Evolutionary conservation across 78 protist species (phyloP), one percentile per base, ranked within the genome.

Genomic region (Dictyostelium citrinum): DNA sequence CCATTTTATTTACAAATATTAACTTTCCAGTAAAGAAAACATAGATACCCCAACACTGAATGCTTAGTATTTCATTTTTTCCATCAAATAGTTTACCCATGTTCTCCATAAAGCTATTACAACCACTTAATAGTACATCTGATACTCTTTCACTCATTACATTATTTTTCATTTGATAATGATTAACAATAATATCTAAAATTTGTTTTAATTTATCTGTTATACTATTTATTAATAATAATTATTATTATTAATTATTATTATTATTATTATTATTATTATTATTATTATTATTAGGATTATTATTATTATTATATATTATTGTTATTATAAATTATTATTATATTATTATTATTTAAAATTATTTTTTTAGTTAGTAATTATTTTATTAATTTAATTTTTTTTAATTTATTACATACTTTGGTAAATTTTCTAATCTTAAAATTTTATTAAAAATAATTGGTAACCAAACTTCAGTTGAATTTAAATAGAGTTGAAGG

Each of bases 41-140:
- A 88, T 43, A 78, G 39, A 64, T 67, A 6, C 85, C 85, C 93
- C 93, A 88, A 24, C 20, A 29, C 49, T 35, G 64, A 31, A 78
- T 78, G 5, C 68, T 39, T 17, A 24, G 9, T 46, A 78, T 8
- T 33, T 85, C 83, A 31, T 29, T 55, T 6, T 46, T 24, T 24
- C 20, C 2, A 8, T 85, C 45, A 22, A 22, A 77, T 14, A 88
- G 14, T 5, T 11, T 31, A 17, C 33, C 55, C 58, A 88, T 17
- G 33, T 51, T 64, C 5, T 67, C 70, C n/a, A 76, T 46, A 22
- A 31, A 37, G 12, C 37, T 70, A 67, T 24, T 17, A 49, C 29
- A 20, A 31, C 20, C 9, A 5, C 64, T 61, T 6, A 78, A 29
- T n/a, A 88, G 22, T 20, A 10, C 51, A 0, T 64, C 33, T 33